phyloP scores from a whole-genome alignment of 148 eudicot species.

The Rhododendron henanense region DNA sequence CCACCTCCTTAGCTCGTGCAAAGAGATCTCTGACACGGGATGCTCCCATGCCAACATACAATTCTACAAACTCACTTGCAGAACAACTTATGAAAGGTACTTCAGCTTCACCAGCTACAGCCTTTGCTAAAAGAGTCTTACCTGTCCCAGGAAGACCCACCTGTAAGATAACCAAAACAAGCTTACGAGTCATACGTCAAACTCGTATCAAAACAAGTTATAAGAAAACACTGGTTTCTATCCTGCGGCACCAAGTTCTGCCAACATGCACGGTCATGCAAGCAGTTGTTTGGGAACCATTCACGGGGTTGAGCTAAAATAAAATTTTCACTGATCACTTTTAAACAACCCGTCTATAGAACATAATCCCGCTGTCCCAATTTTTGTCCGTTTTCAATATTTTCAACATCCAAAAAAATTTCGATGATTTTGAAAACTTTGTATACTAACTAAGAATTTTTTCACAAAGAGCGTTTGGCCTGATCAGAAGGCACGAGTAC shows the following conservation, averaged over 20 bases:
- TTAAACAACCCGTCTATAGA: neutral
- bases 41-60: constrained; percentile 98
- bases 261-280: neutral
- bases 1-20: constrained; percentile 94
- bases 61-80: constrained; percentile 97
- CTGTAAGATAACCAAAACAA: constrained; percentile 42
- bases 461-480: neutral
- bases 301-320: neutral
- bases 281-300: neutral
- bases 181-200: neutral
- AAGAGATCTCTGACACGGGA: constrained; percentile 96
- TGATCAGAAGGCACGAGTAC: neutral
- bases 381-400: neutral
- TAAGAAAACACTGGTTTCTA: neutral
- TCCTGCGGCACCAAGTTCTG: neutral
- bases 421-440: neutral
- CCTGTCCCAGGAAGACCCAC: constrained; percentile 99
- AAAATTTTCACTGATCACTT: neutral
- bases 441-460: neutral
- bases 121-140: constrained; percentile 94
- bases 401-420: neutral
- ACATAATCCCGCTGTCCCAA: neutral
- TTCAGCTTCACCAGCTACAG: constrained; percentile 98
- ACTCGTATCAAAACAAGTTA: neutral
- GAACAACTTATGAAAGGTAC: constrained; percentile 97